These are phyloP conservation scores for Trichosporon coremiiforme DNA, from an alignment of 1,284 basidiomycete species.

Conservation along the genomic window DNA sequence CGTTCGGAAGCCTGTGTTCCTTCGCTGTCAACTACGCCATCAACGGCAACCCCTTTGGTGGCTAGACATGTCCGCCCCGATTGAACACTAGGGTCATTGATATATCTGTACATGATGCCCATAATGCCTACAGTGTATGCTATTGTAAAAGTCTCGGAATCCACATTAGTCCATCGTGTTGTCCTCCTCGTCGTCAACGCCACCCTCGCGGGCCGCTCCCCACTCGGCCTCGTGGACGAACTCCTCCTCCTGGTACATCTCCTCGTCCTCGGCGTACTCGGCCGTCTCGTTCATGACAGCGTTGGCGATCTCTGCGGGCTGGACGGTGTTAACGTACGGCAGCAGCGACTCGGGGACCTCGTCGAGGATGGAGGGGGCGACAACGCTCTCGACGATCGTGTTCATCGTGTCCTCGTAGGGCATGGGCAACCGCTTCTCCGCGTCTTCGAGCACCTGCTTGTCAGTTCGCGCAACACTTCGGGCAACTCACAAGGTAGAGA, in stretches of 20 bases:
- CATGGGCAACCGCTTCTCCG: constrained; percentile 70
- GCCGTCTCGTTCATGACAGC: constrained; percentile 38
- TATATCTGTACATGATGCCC: constrained; percentile 26
- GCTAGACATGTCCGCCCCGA: constrained; percentile 23
- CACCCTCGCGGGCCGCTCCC: constrained; percentile 48
- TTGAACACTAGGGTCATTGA: constrained; percentile 18
- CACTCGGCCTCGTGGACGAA: constrained; percentile 53
- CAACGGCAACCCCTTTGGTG: constrained; percentile 34
- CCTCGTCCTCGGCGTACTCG: constrained; percentile 42
- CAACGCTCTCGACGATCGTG: constrained; percentile 66
- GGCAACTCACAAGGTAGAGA: constrained; percentile 77
- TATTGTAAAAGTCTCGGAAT: constrained; percentile 15
- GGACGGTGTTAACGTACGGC: constrained; percentile 34
- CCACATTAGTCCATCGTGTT: constrained; percentile 29
- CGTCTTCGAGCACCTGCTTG: constrained; percentile 80
- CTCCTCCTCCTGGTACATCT: constrained; percentile 46
- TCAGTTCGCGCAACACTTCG: neutral
- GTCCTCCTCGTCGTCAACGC: constrained; percentile 46
- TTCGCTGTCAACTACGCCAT: constrained; percentile 65
- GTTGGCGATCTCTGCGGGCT: constrained; percentile 31
- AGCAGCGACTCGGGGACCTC: constrained; percentile 36
- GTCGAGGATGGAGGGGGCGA: constrained; percentile 38
- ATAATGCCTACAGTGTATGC: constrained; percentile 32
- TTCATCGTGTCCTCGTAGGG: constrained; percentile 65
- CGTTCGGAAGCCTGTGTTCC: constrained; percentile 72